Base-by-base conservation (phyloP, 78 protist species). In the Blattamonas nauphoetae region DNA sequence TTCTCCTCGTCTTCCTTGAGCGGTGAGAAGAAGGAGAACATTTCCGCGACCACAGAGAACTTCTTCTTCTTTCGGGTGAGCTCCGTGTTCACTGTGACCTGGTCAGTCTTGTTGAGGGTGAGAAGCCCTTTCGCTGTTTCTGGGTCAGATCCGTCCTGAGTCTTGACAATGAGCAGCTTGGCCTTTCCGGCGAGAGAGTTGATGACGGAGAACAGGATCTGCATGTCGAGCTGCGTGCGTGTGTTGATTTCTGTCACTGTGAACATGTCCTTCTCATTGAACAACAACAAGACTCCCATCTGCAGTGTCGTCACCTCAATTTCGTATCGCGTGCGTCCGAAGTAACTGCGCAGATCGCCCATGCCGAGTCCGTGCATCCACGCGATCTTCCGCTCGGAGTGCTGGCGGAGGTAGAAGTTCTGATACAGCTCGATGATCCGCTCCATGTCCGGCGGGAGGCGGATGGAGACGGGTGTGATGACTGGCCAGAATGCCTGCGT, bases 291-390 rank as follows among this genome's bases (percentile, higher is more conserved):
- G 21, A 55, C 21, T 21, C 11, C 38, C 71, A 55, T 55, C 71
- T 55, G 71, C 11, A 55, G 71, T 55, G 71, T 55, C 11, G 86
- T n/a, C 3, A 2, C 45, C 43, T n/a, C 86, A 43, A 43, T 3
- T 2, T 32, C 29, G 86, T 43, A 11, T 2, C 45, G 45, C 3
- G 64, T 3, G 86, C 45, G 64, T 41, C 33, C 78, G 71, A 3
- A 11, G 32, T 45, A 77, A 42, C 63, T 78, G 43, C 3, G n/a
- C 4, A 87, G 85, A 1, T 11, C n/a, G 42, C 33, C 55, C 6
- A 5, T 64, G 34, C 89, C 86, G 41, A 87, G 29, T 55, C 41
- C 3, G 85, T 87, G 89, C 82, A 45, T 2, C 89, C 89, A 87
- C 85, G 89, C n/a, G 71, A 87, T 78, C 3, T 2, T 32, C 63